Base-by-base conservation (phyloP, 805 yeast species). In the Wickerhamomyces alni region DNA sequence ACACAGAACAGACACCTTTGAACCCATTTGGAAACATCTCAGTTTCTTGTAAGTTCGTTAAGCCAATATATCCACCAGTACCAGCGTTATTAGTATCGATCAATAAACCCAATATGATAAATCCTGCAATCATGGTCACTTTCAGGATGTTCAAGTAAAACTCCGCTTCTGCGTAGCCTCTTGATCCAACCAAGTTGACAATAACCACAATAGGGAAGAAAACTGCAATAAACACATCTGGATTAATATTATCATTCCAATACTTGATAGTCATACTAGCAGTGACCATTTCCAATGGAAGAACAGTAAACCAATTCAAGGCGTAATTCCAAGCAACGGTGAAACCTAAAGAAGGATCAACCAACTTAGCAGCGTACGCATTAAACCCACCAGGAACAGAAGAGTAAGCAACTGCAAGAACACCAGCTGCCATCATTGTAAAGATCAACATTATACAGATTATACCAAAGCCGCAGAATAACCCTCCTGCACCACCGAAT, bases 121-220 rank as follows among this genome's bases (percentile, higher is more conserved):
- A 77, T 6, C 82, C 83, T n/a, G 65, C 45, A 41, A 79, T 68
- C 58, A 82, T 77, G 30, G 79, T 59, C 19, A 82, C 74, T 58
- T 84, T 85, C 51, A 82, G 69, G 42, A 74, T 46, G 39, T 86
- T 80, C 54, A 83, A 80, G 55, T 75, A 69, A 43, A 84, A 72
- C 53, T 77, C 84, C 21, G 78, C 76, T 54, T 75, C 82, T 32
- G 81, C 83, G 44, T 74, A 75, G 43, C 78, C 77, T 34, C 60
- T 63, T n/a, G 76, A 74, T 43, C 80, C 80, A 45, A 72, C 67
- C 25, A 72, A 58, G 55, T 73, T 73, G 42, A 78, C 66, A 22
- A 59, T 42, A 11, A 72, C 49, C 24, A 78, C 65, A 8, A 77
- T 58, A 10, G 63, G 51, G 39, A 65, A 71, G 51, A 80, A 75